phyloP scores from a whole-genome alignment of 2,329 filamentous ascomycete species.

The Cryphonectria carpinicola region DNA sequence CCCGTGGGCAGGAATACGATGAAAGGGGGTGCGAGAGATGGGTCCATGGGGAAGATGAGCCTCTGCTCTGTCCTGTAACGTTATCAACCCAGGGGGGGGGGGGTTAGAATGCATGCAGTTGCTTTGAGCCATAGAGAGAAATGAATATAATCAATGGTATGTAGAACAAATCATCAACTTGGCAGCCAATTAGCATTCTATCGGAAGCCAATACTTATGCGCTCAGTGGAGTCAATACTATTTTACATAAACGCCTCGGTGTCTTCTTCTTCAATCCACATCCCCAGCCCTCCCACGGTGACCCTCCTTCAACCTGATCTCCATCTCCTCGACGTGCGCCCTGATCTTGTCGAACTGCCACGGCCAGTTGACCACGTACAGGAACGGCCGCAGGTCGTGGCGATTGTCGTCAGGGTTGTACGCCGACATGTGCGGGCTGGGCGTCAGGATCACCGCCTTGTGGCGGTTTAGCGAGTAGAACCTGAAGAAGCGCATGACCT shows the following conservation, averaged over 20 bases:
- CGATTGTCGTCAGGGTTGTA: slow-evolving; percentile 47
- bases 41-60: too few relatives aligned
- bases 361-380: slow-evolving; percentile 45
- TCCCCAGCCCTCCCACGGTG: neutral
- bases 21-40: too few relatives aligned
- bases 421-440: slow-evolving; percentile 52
- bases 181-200: neutral
- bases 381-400: slow-evolving; percentile 45
- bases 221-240: neutral
- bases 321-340: slow-evolving; percentile 40
- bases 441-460: slow-evolving; percentile 65
- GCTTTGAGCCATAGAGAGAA: neutral
- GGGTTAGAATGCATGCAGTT: neutral
- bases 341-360: slow-evolving; percentile 49
- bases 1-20: neutral
- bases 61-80: neutral
- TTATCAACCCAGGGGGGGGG: neutral
- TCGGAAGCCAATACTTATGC: neutral
- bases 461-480: slow-evolving; percentile 67
- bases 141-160: neutral
- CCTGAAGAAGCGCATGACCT: slow-evolving; percentile 47
- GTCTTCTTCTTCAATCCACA: slow-evolving; percentile 12
- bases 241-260: neutral
- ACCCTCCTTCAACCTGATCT: slow-evolving; percentile 34
- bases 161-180: neutral